Evolutionary conservation across 164 flowering plant genomes (phyloP).

Genomic region (Macadamia tetraphylla): DNA sequence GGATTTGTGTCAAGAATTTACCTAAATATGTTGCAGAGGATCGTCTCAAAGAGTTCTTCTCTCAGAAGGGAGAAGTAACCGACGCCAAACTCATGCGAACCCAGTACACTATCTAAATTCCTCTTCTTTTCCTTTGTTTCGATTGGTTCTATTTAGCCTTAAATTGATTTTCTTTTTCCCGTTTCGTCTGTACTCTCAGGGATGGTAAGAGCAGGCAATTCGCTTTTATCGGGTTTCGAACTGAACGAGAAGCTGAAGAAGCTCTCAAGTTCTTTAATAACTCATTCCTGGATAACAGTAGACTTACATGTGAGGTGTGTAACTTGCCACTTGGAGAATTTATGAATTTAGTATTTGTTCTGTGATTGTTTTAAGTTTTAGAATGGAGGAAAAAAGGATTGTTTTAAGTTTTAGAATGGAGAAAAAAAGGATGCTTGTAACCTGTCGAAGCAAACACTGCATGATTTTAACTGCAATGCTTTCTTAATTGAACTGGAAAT

Average conservation of each 20-base stretch:
- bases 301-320: conserved; percentile 76
- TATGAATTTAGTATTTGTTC: not conserved
- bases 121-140: not conserved
- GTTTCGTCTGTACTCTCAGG: conserved; percentile 23
- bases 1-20: conserved; percentile 81
- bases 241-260: conserved; percentile 64
- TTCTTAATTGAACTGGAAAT: no score
- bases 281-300: conserved; percentile 61
- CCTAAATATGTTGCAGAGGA: conserved; percentile 66
- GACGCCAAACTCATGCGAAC: conserved; percentile 83
- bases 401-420: no score
- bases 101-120: conserved; percentile 25
- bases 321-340: not conserved
- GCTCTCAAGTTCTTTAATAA: conserved; percentile 75
- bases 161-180: not conserved
- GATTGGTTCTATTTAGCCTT: no score
- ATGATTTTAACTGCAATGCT: not conserved
- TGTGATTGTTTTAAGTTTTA: no score
- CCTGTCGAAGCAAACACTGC: not conserved
- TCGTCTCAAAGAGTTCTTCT: conserved; percentile 66
- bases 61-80: conserved; percentile 88
- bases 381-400: no score
- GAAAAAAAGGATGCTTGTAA: not conserved
- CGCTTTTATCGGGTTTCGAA: conserved; percentile 79
- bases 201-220: conserved; percentile 94